Evolutionary conservation across 108 stramenopile genomes (phyloP), one percentile per base, ranked within the genome.

Genomic region (Seminavis robusta): DNA sequence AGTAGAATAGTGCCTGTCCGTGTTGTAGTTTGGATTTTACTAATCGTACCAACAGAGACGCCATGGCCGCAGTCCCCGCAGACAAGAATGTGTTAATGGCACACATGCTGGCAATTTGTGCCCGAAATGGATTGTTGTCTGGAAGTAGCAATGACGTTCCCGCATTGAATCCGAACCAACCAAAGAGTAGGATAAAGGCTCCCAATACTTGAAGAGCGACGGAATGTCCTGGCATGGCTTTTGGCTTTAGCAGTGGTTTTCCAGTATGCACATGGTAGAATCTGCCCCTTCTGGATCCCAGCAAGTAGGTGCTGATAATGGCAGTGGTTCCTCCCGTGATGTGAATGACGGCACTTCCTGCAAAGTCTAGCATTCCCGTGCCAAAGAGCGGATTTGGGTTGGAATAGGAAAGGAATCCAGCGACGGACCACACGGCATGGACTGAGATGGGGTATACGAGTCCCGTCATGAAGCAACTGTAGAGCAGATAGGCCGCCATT

Each of bases 151-250:
- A 47, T 21, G 90, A 79, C 11, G 83, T 84, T 21, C 91, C 94
- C 4, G 81, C 76, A 79, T 96, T 97, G 84, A 97, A 97, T 26
- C 95, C 92, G 38, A 80, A 92, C 96, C 94, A 89, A n/a, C 92
- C 94, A 68, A 92, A 88, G 93, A 92, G 94, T 3, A 97, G 77
- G 42, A 97, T 77, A 72, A 97, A 84, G 5, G 87, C 86, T 42
- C 88, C 87, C 23, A 88, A 33, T 7, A 76, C 43, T 39, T 75
- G 90, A 2, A 95, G 56, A 7, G 93, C 68, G 20, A 87, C 63
- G 1, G 81, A 86, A 59, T 95, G 94, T 17, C 85, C 85, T 30
- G 79, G 81, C 56, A 94, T 72, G 7, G 64, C 36, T 41, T 67
- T 72, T 3, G 93, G 93, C 7, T 56, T 68, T 4, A 60, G 59